Percentiles rank a stretch among this genome's conserved stretches.
phyloP scores from a whole-genome alignment of 495 filamentous ascomycete species.

The Trichoderma gamsii region DNA sequence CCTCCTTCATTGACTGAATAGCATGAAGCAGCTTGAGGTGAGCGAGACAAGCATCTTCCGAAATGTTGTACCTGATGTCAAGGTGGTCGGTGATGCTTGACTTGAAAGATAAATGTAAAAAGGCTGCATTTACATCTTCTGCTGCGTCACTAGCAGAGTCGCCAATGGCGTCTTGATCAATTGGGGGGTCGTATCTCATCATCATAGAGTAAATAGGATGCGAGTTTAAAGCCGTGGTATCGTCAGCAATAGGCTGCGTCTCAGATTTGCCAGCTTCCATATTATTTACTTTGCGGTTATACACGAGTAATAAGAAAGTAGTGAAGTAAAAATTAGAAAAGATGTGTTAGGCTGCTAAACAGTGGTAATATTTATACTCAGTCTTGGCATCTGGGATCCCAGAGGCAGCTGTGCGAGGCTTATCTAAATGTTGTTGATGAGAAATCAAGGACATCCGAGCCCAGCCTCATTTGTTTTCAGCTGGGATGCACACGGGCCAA shows the following conservation, averaged over 20 bases:
- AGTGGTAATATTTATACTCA: too few relatives aligned
- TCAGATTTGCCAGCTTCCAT: not conserved
- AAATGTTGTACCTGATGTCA: not conserved
- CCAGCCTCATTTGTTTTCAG: not conserved
- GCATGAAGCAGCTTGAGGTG: constrained; percentile 62
- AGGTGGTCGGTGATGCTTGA: not conserved
- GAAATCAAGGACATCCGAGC: not conserved
- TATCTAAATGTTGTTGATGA: not conserved
- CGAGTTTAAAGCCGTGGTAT: not conserved
- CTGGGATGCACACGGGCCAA: too few relatives aligned
- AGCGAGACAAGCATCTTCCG: constrained; percentile 41
- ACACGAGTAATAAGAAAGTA: too few relatives aligned
- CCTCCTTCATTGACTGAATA: constrained; percentile 51
- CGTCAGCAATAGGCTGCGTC: not conserved
- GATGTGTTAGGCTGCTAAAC: too few relatives aligned
- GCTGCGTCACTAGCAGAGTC: not conserved
- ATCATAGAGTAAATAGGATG: not conserved
- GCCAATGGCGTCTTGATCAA: not conserved
- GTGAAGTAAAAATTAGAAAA: too few relatives aligned
- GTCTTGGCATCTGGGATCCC: too few relatives aligned
- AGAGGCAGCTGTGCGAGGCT: not conserved
- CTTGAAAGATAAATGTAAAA: not conserved
- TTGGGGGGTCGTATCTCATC: not conserved
- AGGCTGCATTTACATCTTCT: not conserved
- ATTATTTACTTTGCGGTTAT: not conserved